Percentiles rank a stretch among this genome's conserved stretches.
Evolutionary conservation across 2,329 filamentous ascomycete genomes (phyloP).

Genomic region (Diaporthe citriasiana): DNA sequence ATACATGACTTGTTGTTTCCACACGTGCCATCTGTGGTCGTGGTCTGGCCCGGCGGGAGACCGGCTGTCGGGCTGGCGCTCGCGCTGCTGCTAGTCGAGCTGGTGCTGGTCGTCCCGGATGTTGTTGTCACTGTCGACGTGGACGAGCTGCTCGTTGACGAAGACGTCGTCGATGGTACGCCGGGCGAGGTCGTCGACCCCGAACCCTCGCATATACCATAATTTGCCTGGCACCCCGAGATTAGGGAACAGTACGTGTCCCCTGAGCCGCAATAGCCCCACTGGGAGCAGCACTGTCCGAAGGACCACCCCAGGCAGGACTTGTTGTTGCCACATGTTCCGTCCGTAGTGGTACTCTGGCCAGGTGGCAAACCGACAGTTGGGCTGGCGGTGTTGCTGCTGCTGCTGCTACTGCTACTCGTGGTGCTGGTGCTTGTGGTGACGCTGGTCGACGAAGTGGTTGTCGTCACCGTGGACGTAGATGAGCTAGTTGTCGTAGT

Average conservation of each 20-base stretch:
- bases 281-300: constrained; percentile 40
- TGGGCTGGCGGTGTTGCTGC: constrained; percentile 8
- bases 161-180: constrained; percentile 2
- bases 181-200: background rate
- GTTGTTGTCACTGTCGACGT: background rate
- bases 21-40: constrained; percentile 31
- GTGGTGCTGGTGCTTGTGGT: constrained; percentile 17
- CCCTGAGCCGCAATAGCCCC: constrained; percentile 23
- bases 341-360: constrained; percentile 30
- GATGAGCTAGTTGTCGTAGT: constrained; percentile 10
- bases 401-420: background rate
- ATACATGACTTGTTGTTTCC: constrained; percentile 33
- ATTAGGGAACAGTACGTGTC: constrained; percentile 23
- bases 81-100: constrained; percentile 12
- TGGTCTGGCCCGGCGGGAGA: constrained; percentile 26
- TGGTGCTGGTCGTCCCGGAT: background rate
- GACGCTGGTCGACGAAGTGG: background rate
- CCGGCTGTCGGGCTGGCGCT: constrained; percentile 4
- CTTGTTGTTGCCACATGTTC: constrained; percentile 32
- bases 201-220: constrained; percentile 10
- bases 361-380: constrained; percentile 26
- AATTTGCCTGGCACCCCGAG: constrained; percentile 14
- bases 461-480: background rate
- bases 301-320: constrained; percentile 29
- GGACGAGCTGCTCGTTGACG: background rate